Base-by-base conservation (phyloP, 2,329 filamentous ascomycete genomes). In the Exophiala oligosperma region DNA sequence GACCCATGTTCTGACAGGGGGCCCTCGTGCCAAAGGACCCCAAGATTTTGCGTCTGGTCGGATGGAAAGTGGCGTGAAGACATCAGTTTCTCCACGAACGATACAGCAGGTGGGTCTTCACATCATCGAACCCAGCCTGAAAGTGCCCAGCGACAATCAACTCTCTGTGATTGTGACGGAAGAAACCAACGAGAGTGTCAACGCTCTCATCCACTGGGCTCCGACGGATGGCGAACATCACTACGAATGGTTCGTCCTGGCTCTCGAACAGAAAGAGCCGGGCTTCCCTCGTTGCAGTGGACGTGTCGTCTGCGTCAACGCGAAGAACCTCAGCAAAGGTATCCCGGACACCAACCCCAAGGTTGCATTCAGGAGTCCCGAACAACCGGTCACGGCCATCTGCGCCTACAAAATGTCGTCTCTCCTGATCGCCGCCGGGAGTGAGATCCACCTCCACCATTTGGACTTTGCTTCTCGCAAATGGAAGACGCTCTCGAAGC, bases 391-490 rank as follows among this genome's bases (percentile, higher is more conserved):
- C 21, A 63, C 58, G 3, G 65, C 65, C 7, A 57, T 67, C 14
- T 67, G 63, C 47, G 77, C 61, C 76, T 86, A 60, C 58, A 70
- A 70, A 2, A 68, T 70, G 49, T 73, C 68, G 28, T 76, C 74
- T 23, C 66, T 80, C 32, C 72, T 83, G 44, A 73, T 78, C 11
- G 77, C 76, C 26, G 72, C 75, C 24, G 80, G 78, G 5, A 73
- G 69, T 28, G 72, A 76, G 40, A 68, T 80, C 1, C 64, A 75
- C n/a, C 68, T 78, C 35, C 65, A 79, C 35, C 73, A 74, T 23
- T 71, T 79, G 14, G 77, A 77, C 61, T 67, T 73, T 38, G 69
- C 74, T 4, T 67, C 69, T 23, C 70, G 70, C 52, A 76, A 73
- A 64, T 81, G 78, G 73, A 67, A 68, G 32, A 72, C 70, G 29